Base-by-base conservation (phyloP, 129 eudicot species). In the Smallanthus sonchifolius region DNA sequence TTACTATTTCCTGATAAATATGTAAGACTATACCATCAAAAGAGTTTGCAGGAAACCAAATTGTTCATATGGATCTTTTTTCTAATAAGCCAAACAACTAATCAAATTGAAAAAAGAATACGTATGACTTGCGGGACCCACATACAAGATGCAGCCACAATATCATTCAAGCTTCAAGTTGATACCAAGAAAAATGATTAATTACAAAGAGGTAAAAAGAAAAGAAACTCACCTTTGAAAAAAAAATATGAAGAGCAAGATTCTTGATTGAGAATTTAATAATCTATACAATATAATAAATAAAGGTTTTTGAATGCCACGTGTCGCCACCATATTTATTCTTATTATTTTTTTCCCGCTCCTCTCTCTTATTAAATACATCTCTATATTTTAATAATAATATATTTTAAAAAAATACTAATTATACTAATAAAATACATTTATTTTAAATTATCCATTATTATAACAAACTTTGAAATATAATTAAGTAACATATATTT, bases 41-140 rank as follows among this genome's bases (percentile, higher is more conserved):
- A 68, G 75, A 77, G 69, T 77, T 48, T 64, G 63, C 64, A 75
- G 79, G 52, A 63, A 75, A 75, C 49, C 48, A 64, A 75, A 75
- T 44, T 75, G 45, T 37, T 38, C 61, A 14, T 7, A 72, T 34
- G 19, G 7, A 42, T 73, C 49, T 73, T 72, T 38, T 36, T 75
- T 79, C 71, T 47, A 47, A 79, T 56, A 69, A 17, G 57, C 52
- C 49, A 72, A 55, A 56, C n/a, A 30, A 30, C 13, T 52, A 51
- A 59, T 49, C 14, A 47, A 36, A 7, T 17, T 1, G 43, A 76
- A 43, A 10, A 49, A 19, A 73, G n/a, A 34, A 9, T 8, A 4
- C 16, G 9, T 3, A 55, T 19, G 20, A 54, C 35, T 32, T 16
- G 37, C 34, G 44, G 70, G 48, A 11, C 77, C 73, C 43, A 55